Evolutionary conservation across 495 filamentous ascomycete species (phyloP).

Genomic region (Friedmanniomyces simplex): DNA sequence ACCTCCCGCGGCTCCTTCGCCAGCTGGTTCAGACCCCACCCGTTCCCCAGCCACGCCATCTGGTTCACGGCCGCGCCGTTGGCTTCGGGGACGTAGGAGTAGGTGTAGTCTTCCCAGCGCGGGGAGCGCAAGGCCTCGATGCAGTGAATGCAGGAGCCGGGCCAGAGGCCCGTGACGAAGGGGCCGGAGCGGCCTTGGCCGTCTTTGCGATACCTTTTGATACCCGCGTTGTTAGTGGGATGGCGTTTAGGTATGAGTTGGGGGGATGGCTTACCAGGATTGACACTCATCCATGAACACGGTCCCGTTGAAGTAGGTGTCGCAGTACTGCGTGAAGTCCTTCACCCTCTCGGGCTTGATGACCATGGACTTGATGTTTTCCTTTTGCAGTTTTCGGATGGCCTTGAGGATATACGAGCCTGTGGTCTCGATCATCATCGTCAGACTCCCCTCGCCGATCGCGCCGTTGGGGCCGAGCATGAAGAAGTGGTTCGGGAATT

Average conservation of each 20-base stretch:
- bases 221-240: not conserved
- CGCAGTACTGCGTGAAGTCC: slow-evolving; percentile 22
- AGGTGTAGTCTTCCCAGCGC: slow-evolving; percentile 23
- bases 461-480: slow-evolving; percentile 30
- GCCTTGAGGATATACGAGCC: slow-evolving; percentile 45
- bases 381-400: slow-evolving; percentile 39
- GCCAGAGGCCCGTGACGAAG: slow-evolving; percentile 32
- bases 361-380: slow-evolving; percentile 35
- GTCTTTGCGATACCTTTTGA: slow-evolving; percentile 19
- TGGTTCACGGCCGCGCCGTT: slow-evolving; percentile 12
- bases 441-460: slow-evolving; percentile 27
- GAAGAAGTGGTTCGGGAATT: slow-evolving; percentile 29
- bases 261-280: slow-evolving; percentile 8
- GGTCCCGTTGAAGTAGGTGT: slow-evolving; percentile 21
- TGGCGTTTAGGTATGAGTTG: not conserved
- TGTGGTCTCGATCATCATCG: slow-evolving; percentile 38
- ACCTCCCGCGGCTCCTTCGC: not conserved
- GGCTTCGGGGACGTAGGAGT: slow-evolving; percentile 9
- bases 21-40: slow-evolving; percentile 18
- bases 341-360: slow-evolving; percentile 20
- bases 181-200: slow-evolving; percentile 16
- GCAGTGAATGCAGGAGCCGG: slow-evolving; percentile 34
- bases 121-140: slow-evolving; percentile 32
- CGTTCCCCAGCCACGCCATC: slow-evolving; percentile 25
- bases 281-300: slow-evolving; percentile 22